Evolutionary conservation across 148 eudicot species (phyloP), one percentile per base, ranked within the genome.

Genomic region (Fallopia convolvulus): DNA sequence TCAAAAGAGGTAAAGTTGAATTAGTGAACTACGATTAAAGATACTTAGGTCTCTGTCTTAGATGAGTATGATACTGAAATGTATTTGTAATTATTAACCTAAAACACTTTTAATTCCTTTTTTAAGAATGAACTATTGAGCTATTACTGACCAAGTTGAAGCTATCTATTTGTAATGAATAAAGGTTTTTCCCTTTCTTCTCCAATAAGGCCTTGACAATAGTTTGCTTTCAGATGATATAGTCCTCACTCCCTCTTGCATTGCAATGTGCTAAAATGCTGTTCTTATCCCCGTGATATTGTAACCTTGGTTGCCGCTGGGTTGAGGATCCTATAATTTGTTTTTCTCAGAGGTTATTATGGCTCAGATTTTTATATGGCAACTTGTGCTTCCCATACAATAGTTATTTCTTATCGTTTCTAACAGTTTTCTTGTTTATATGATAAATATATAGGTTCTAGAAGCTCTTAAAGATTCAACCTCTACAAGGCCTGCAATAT

Each of bases 401-500:
- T 14, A n/a, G 36, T 33, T 33, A 15, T 15, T 36, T 44, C n/a
- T 60, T 6, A 23, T 66, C 32, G 23, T 36, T 33, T 46, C 18
- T 5, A 39, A 55, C 15, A 1, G 33, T 33, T 3, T 75, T 75
- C 68, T 33, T 56, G 40, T 33, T 75, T 17, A 42, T n/a, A 23
- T 46, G 47, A 32, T 15, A 58, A 15, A 76, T 75, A 72, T 42
- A 56, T 81, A 94, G 97, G 99, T 94, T 58, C 82, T 92, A 81
- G 97, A 94, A 79, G 99, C 97, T 72, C 88, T 95, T 20, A 95
- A 89, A 83, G 82, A 58, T 70, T 91, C 97, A 77, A 92, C 97
- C 70, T 91, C 97, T 14, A 89, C 99, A 17, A 85, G 90, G 83
- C 99, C 99, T 76, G 99, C 97, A 77, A 91, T 95, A 78, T 95